These are phyloP conservation scores for Tuber aestivum DNA, from an alignment of 495 filamentous ascomycete species.

Conservation along the genomic window DNA sequence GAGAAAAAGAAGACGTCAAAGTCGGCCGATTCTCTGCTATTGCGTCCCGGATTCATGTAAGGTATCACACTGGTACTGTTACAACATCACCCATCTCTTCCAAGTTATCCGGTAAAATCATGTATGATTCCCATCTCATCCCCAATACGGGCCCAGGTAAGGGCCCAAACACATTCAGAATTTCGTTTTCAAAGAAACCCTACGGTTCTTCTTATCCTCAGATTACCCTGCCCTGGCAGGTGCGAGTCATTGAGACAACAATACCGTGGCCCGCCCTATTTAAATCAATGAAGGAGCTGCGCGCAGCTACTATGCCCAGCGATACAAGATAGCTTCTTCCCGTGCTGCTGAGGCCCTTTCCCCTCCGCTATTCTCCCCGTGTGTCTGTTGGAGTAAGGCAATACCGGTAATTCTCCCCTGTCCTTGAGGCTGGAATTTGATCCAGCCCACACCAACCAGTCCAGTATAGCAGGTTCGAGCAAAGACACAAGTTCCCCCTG, in stretches of 20 bases:
- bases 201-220: neutral
- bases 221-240: neutral
- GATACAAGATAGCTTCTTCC: neutral
- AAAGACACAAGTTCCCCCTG: neutral
- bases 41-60: neutral
- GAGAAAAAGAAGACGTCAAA: neutral
- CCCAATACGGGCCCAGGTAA: neutral
- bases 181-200: neutral
- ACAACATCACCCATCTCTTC: neutral
- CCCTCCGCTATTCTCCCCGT: neutral
- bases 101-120: neutral
- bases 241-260: neutral
- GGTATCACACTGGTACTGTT: neutral
- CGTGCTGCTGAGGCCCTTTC: neutral
- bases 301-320: too few species aligned
- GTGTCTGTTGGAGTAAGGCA: neutral
- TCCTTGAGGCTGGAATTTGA: neutral
- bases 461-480: neutral
- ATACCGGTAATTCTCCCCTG: neutral
- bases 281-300: neutral
- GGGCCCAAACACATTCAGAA: neutral
- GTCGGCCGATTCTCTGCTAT: neutral
- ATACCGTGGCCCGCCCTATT: neutral
- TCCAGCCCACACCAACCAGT: neutral
- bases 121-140: neutral